phyloP scores from a whole-genome alignment of 2,329 filamentous ascomycete species.

The Xylaria sp. region DNA sequence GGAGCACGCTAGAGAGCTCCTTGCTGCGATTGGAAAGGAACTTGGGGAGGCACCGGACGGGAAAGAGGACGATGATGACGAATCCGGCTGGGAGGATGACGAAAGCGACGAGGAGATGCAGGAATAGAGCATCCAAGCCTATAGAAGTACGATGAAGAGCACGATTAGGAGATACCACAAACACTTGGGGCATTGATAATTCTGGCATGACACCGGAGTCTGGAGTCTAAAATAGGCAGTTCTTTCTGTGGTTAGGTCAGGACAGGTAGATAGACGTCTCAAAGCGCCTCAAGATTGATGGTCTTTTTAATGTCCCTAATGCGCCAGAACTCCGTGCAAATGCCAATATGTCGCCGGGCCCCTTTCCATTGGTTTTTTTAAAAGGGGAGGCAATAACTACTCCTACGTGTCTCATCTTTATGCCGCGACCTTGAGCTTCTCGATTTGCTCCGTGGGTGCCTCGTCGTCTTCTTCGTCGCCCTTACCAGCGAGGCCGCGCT shows the following conservation, averaged over 20 bases:
- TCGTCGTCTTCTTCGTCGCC: constrained; percentile 69
- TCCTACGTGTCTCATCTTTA: constrained; percentile 32
- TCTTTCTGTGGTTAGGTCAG: constrained; percentile 6
- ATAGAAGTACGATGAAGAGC: neutral
- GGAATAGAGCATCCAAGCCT: constrained; percentile 33
- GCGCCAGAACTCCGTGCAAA: constrained; percentile 36
- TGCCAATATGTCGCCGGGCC: constrained; percentile 24
- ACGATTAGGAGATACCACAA: constrained; percentile 34
- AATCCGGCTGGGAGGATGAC: constrained; percentile 54
- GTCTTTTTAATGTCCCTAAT: constrained; percentile 23
- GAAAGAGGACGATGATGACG: constrained; percentile 61
- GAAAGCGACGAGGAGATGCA: constrained; percentile 66
- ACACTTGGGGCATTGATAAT: constrained; percentile 24
- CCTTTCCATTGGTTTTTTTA: neutral
- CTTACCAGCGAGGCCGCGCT: constrained; percentile 72
- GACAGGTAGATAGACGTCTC: constrained; percentile 21
- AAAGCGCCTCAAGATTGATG: constrained; percentile 22
- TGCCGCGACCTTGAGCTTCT: constrained; percentile 74
- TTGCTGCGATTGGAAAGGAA: constrained; percentile 66
- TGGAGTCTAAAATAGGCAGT: constrained; percentile 33
- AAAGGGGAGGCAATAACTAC: neutral
- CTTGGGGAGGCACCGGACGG: constrained; percentile 65
- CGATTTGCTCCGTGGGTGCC: constrained; percentile 63
- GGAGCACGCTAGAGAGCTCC: constrained; percentile 75
- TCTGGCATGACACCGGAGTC: constrained; percentile 37